Evolutionary conservation across 441 rosid species (phyloP).

Genomic region (Gossypium lobatum): DNA sequence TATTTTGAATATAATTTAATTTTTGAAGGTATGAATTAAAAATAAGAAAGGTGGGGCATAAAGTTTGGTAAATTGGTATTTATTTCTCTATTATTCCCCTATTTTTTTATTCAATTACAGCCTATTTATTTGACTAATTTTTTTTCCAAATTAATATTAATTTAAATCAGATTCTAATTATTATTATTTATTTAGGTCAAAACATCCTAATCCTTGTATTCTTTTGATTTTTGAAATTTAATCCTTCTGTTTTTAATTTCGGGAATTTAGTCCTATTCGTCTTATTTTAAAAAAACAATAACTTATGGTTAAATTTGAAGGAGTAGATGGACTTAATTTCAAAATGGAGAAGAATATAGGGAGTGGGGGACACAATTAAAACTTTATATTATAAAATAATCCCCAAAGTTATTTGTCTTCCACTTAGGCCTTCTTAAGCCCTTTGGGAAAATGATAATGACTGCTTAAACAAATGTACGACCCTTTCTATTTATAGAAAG

Average conservation of each 20-base stretch:
- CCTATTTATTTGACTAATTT: neutral
- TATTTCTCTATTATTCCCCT: neutral
- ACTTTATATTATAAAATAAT: neutral
- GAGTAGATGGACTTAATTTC: too few species aligned
- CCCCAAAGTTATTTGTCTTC: conserved; percentile 12
- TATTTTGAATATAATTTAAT: too few species aligned
- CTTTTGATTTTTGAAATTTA: too few species aligned
- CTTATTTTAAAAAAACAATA: too few species aligned
- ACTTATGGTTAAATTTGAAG: too few species aligned
- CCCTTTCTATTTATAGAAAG: conserved; percentile 31
- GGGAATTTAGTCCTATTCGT: too few species aligned
- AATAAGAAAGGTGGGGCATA: neutral
- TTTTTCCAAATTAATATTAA: neutral
- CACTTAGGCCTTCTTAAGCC: neutral
- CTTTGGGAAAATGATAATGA: conserved; percentile 18
- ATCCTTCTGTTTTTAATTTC: too few species aligned
- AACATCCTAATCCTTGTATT: too few species aligned
- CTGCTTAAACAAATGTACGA: neutral
- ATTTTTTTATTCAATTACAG: neutral
- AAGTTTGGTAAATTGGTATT: neutral
- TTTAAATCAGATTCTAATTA: neutral
- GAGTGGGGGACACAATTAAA: too few species aligned
- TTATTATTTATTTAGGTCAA: too few species aligned
- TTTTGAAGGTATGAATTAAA: neutral
- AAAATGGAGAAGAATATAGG: too few species aligned